Base-by-base conservation (phyloP, 2,329 filamentous ascomycete genomes). In the Aspergillus caelatus region DNA sequence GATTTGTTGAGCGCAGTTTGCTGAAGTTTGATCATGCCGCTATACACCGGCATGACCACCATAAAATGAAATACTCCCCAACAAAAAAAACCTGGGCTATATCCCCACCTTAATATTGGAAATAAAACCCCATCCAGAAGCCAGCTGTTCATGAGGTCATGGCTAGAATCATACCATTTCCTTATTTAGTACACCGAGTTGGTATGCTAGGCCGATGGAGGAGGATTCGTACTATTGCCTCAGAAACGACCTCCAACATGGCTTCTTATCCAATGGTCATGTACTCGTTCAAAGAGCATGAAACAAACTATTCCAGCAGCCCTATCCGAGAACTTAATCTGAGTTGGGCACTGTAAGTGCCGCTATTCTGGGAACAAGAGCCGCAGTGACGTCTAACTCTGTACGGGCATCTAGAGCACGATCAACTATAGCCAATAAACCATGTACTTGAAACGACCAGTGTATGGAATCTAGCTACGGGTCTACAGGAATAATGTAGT, bases 351-450 rank as follows among this genome's bases (percentile, higher is more conserved):
- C 6, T 55, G 32, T 39, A 55, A 28, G 30, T 32, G 52, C 52
- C n/a, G 48, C 48, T 62, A 64, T 64, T 59, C 50, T 62, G 19
- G 39, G 62, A 58, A 45, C 46, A 53, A 52, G 21, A 55, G 52
- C 52, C 52, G 52, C 28, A 8, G 9, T 19, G 46, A 32, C 12
- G 14, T 3, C 16, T n/a, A 19, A 23, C 19, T 12, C n/a, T 41
- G 4, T 26, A 39, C n/a, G 19, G 30, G 16, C 8, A 55, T 39
- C 52, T 39, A 39, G 32, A 32, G 9, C 30, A 19, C 6, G 6
- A 39, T 39, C n/a, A 36, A 55, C 30, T 23, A 41, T 26, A 55
- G 21, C 52, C 52, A 39, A n/a, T 26, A n/a, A 21, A 26, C 6
- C 14, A 23, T 26, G n/a, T 8, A 39, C 11, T n/a, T 39, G 32